Base-by-base conservation (phyloP, 169 alveolate species). In the Plasmodium inui region DNA sequence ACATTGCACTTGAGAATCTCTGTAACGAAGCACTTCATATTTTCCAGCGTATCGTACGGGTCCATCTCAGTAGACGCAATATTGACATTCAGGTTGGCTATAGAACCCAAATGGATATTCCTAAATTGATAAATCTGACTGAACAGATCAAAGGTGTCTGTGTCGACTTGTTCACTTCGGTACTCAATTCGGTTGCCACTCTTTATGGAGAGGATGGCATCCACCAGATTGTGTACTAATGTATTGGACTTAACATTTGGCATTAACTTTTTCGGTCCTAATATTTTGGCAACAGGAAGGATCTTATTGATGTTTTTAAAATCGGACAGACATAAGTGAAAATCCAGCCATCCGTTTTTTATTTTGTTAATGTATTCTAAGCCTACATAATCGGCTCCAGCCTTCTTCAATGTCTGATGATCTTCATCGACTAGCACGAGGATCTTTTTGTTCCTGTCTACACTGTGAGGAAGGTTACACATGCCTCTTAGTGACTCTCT, bases 231-330 rank as follows among this genome's bases (percentile, higher is more conserved):
- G 34, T 88, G 92, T 22, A 94, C 90, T 2, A 96, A 83, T 12
- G 97, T 94, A 46, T 99, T 99, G 14, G 98, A 96, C 84, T 98
- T 98, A 26, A 96, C 95, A 61, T 98, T 98, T 12, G 99, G 99
- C 99, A 98, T 98, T 55, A 98, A 96, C 74, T 98, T 98, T 83
- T 96, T 96, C 0, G 99, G 99, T 0, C 99, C 99, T 14, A 98
- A 95, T 41, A 97, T 96, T 76, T 97, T 97, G 2, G 99, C 99
- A 57, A 97, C 92, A 30, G 97, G 96, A 82, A 97, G 96, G 12
- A 98, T 93, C 76, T 92, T 89, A 53, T 97, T 97, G 97, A 98
- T 98, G 28, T 96, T 95, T 46, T 95, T 96, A 37, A 96, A 96
- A 12, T 98, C 94, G 8, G 99, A 97, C 53, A 98, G 84, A 61